These are phyloP conservation scores for Heterobasidion parviporum DNA, from an alignment of 1,284 basidiomycete genomes.

Conservation along the genomic window DNA sequence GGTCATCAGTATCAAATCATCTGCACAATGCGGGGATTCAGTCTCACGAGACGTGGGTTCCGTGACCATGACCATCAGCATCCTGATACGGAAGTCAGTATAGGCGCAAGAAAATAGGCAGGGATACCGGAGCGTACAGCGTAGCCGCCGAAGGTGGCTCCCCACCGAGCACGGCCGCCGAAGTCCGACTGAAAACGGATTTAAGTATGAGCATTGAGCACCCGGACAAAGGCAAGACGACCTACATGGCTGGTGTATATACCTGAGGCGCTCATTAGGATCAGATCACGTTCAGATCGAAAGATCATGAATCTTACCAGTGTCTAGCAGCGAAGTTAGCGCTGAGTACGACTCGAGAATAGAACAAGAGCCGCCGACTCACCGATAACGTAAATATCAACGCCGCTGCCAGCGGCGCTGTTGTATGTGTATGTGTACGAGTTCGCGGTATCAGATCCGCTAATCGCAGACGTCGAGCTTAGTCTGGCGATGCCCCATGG, in stretches of 20 bases:
- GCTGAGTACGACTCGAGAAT: background rate
- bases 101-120: background rate
- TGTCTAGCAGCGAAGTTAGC: conserved; percentile 12
- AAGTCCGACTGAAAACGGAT: conserved; percentile 37
- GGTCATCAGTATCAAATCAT: conserved; percentile 19
- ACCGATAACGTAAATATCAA: conserved; percentile 27
- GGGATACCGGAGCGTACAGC: conserved; percentile 7
- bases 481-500: conserved; percentile 29
- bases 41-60: conserved; percentile 32
- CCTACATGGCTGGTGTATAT: conserved; percentile 55
- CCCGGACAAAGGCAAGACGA: background rate
- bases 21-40: background rate
- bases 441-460: conserved; percentile 8
- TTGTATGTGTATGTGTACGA: conserved; percentile 22
- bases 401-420: conserved; percentile 21
- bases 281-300: background rate
- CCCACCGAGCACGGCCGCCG: conserved; percentile 62
- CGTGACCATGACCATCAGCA: conserved; percentile 51
- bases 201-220: too few species aligned
- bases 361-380: conserved; percentile 1
- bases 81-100: conserved; percentile 33
- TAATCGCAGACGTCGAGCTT: conserved; percentile 13
- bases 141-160: conserved; percentile 36
- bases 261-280: conserved; percentile 19
- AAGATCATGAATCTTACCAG: conserved; percentile 10